These are phyloP conservation scores for Leccinum disarticulatum DNA, from an alignment of 768 basidiomycete genomes.

Conservation along the genomic window DNA sequence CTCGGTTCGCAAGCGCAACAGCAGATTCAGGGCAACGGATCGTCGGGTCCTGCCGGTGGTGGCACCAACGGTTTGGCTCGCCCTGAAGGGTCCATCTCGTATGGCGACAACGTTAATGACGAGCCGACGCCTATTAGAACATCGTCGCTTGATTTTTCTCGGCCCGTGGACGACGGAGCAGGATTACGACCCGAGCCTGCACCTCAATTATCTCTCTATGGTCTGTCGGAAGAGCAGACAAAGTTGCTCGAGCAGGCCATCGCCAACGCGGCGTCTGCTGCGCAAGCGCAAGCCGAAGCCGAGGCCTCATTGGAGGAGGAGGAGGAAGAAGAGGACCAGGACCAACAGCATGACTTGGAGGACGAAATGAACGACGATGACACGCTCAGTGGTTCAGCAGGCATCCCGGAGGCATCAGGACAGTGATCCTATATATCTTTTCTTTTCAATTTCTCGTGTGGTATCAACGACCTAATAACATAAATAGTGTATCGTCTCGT, in stretches of 20 bases:
- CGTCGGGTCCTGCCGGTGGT: neutral
- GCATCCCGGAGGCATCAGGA: slow-evolving; percentile 5
- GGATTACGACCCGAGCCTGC: slow-evolving; percentile 9
- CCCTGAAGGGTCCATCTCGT: slow-evolving; percentile 15
- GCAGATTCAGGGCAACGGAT: slow-evolving; percentile 9
- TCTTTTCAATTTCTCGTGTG: slow-evolving; percentile 6
- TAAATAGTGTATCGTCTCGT: slow-evolving; percentile 25
- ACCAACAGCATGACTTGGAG: slow-evolving; percentile 31
- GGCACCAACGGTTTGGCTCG: neutral
- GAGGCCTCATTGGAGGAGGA: slow-evolving; percentile 76
- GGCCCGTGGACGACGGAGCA: slow-evolving; percentile 8
- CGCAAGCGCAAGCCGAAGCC: slow-evolving; percentile 76
- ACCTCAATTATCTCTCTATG: slow-evolving; percentile 62
- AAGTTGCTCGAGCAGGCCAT: slow-evolving; percentile 70
- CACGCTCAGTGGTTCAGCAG: slow-evolving; percentile 12
- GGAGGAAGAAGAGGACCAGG: slow-evolving; percentile 46
- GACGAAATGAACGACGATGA: slow-evolving; percentile 15
- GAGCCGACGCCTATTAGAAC: neutral
- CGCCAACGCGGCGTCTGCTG: slow-evolving; percentile 69
- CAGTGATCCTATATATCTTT: slow-evolving; percentile 23
- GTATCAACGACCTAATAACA: slow-evolving; percentile 24
- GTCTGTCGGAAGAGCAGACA: slow-evolving; percentile 72
- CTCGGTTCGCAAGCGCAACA: slow-evolving; percentile 13
- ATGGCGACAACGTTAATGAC: slow-evolving; percentile 1
- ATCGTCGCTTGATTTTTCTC: slow-evolving; percentile 5